Base-by-base conservation (phyloP, 257 asterid species). In the Fraxinus excelsior region DNA sequence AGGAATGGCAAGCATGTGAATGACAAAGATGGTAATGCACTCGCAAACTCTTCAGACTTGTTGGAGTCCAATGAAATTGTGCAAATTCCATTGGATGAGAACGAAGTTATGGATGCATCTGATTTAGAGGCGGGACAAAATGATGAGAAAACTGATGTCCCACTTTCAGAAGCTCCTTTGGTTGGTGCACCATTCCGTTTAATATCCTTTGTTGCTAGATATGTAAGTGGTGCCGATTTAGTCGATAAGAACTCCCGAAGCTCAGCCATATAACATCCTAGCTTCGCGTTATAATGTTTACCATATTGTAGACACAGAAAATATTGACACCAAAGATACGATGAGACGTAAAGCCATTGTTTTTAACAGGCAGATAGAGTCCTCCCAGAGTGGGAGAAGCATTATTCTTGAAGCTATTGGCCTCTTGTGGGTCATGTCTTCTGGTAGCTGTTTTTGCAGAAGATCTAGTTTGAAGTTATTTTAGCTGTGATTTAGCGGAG, bases 131-230 rank as follows among this genome's bases (percentile, higher is more conserved):
- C 60, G 53, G 78, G 76, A 53, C 74, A 76, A 46, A 74, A 67
- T 76, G 90, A 76, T 62, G 88, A 84, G 74, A 73, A 75, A 44
- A 79, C 67, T 29, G 90, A 70, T 40, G 88, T 91, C 26, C 80
- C 90, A 4, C 87, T 95, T 78, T 69, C 86, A 12, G 95, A 95
- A 69, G 90, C 97, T 80, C 99, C 98, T 0, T 72, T 95, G 84
- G 86, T 93, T 38, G 99, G 99, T 67, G 99, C 99, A 77, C 99
- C 99, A 11, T 95, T 95, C 86, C 98, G 99, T 38, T 82, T 95
- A 23, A 86, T 95, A 73, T 93, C 99, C n/a, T 95, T 88, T 82
- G 80, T 94, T 68, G 97, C 99, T 76, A 90, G 97, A 78, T 95
- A 91, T 76, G 97, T 95, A 77, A 95, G 99, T 79, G 98, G 99